Evolutionary conservation across 345 rosid species (phyloP).

Genomic region (Barbarea vulgaris): DNA sequence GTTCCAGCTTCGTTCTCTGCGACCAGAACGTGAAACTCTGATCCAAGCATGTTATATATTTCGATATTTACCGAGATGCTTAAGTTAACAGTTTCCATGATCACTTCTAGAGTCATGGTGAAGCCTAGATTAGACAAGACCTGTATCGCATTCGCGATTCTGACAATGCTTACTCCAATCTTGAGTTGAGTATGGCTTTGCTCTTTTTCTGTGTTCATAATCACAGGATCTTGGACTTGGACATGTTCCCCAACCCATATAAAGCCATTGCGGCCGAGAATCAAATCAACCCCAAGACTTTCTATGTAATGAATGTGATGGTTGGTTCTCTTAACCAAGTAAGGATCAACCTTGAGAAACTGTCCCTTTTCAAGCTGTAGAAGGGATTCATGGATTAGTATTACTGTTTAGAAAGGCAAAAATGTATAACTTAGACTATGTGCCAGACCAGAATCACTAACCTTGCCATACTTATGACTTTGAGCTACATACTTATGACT

Average conservation of each 20-base stretch:
- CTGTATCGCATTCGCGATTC: constrained; percentile 69
- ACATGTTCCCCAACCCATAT: constrained; percentile 88
- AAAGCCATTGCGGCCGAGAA: constrained; percentile 82
- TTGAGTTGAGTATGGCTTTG: constrained; percentile 45
- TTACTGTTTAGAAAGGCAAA: background rate
- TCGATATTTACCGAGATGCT: too few species aligned
- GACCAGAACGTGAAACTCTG: too few species aligned
- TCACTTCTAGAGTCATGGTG: background rate
- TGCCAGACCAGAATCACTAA: constrained; percentile 28
- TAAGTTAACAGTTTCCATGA: too few species aligned
- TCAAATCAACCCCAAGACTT: constrained; percentile 65
- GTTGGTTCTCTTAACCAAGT: constrained; percentile 74
- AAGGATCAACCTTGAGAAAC: constrained; percentile 65
- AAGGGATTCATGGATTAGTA: too few species aligned
- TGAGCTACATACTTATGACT: constrained; percentile 90
- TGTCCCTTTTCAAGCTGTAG: constrained; percentile 82
- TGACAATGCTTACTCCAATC: constrained; percentile 63
- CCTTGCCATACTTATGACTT: constrained; percentile 96
- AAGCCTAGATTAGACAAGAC: constrained; percentile 39
- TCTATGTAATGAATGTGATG: constrained; percentile 78
- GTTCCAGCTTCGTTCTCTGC: too few species aligned
- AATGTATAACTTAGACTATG: background rate
- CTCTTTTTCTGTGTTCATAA: constrained; percentile 41
- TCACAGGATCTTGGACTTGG: constrained; percentile 53
- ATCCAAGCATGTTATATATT: too few species aligned